Conservation (phyloP, 2,329 filamentous ascomycete species). For the Xylogone sp. region DNA sequence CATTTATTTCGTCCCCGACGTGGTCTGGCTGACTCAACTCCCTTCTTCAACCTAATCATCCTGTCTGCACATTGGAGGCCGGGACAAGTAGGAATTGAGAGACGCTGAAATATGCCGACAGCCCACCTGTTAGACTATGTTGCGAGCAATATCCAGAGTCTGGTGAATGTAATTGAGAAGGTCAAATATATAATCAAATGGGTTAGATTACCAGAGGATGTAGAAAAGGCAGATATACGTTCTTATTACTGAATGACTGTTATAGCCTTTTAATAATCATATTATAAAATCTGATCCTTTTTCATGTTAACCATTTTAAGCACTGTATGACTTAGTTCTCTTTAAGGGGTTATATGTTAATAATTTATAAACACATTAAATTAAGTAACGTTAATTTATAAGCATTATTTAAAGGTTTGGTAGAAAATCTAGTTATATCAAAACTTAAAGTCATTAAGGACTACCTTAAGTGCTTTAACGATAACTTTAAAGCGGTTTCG, state of each 20-base stretch:
- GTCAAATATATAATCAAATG: constrained; percentile 90
- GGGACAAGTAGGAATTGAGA: too few species aligned
- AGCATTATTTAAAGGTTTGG: constrained; percentile 81
- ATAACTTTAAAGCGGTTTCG: constrained; percentile 81
- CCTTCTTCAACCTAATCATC: too few species aligned
- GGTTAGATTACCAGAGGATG: constrained; percentile 80
- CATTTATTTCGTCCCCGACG: too few species aligned
- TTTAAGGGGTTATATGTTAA: constrained; percentile 77
- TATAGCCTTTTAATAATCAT: too few species aligned
- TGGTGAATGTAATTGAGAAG: constrained; percentile 97
- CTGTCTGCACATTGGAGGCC: too few species aligned
- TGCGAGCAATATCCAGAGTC: constrained; percentile 90
- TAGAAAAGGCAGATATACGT: constrained; percentile 77
- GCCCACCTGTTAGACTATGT: constrained; percentile 85
- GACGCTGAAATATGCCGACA: constrained; percentile 69
- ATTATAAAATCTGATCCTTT: constrained; percentile 80
- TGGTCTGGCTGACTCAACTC: too few species aligned
- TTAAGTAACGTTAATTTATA: constrained; percentile 94
- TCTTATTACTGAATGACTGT: too few species aligned
- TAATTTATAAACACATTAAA: constrained; percentile 77
- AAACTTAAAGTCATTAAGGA: constrained; percentile 75
- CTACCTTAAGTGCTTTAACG: constrained; percentile 71
- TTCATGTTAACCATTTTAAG: constrained; percentile 95
- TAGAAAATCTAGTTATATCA: constrained; percentile 67
- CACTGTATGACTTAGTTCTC: constrained; percentile 87